Evolutionary conservation across 2,329 filamentous ascomycete genomes (phyloP).

Genomic region (Pleochaeta shiraiana): DNA sequence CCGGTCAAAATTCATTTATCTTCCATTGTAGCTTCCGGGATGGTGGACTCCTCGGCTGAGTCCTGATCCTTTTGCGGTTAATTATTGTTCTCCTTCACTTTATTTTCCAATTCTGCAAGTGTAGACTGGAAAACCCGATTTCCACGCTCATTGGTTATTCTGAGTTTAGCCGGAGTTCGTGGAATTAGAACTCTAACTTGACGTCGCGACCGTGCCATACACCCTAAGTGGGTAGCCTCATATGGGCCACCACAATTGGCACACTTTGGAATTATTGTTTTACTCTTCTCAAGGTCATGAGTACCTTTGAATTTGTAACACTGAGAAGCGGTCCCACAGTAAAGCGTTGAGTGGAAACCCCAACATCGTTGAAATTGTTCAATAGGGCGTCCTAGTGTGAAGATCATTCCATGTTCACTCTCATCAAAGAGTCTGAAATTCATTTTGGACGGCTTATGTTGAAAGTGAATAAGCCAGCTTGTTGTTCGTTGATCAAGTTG

Average conservation of each 20-base stretch:
- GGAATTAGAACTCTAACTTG: too few species aligned
- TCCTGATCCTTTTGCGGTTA: too few species aligned
- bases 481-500: background rate
- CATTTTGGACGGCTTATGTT: background rate
- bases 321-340: background rate
- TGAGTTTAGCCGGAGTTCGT: too few species aligned
- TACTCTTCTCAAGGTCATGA: background rate
- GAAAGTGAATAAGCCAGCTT: background rate
- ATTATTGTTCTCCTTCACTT: too few species aligned
- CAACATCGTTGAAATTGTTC: background rate
- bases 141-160: too few species aligned
- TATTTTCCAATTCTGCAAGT: too few species aligned
- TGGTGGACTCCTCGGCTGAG: too few species aligned
- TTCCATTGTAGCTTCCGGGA: too few species aligned
- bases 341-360: background rate
- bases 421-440: background rate
- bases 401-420: background rate
- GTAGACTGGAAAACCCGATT: too few species aligned
- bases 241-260: background rate
- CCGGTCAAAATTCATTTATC: too few species aligned
- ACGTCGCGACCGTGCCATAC: background rate
- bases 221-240: background rate
- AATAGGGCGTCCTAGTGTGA: background rate
- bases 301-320: background rate
- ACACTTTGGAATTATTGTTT: background rate